A percentile compares a stretch with the other conserved stretches of the same genome.
Evolutionary conservation across 495 filamentous ascomycete genomes (phyloP).

Genomic region (Penicillium atrosanguineum): DNA sequence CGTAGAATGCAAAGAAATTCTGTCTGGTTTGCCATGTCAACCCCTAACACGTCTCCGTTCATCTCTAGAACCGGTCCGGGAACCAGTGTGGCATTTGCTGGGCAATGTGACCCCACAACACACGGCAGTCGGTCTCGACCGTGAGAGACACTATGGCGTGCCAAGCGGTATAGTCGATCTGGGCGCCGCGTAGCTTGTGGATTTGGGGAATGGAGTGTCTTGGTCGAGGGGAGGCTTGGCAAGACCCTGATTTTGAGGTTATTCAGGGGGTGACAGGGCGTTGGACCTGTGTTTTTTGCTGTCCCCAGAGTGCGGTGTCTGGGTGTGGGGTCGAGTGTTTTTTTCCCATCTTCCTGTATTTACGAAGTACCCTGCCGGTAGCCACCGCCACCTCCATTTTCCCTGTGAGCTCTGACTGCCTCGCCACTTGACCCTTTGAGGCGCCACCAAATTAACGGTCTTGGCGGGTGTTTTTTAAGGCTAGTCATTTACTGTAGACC

Average conservation of each 20-base stretch:
- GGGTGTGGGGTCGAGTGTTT: no score
- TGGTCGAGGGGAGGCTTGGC: constrained; percentile 17
- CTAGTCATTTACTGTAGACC: not conserved
- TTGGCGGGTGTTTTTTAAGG: not conserved
- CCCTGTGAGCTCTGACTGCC: no score
- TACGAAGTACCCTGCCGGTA: no score
- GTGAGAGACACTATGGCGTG: constrained; percentile 1
- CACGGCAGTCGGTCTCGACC: constrained; percentile 10
- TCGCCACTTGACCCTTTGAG: not conserved
- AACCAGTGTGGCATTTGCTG: not conserved
- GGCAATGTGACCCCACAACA: not conserved
- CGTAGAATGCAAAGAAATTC: no score
- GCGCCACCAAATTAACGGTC: not conserved
- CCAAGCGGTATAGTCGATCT: constrained; percentile 22
- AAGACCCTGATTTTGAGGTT: constrained; percentile 20
- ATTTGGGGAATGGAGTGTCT: not conserved
- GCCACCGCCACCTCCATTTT: no score
- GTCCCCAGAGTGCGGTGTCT: not conserved
- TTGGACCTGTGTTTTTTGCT: not conserved
- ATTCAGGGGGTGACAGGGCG: constrained; percentile 11
- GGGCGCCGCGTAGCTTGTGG: constrained; percentile 3
- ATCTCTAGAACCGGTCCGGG: no score
- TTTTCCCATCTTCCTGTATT: no score
- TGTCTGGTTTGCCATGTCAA: no score
- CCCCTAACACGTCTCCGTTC: no score